Evolutionary conservation across 2,329 filamentous ascomycete genomes (phyloP).

Genomic region (Alternaria sp.): DNA sequence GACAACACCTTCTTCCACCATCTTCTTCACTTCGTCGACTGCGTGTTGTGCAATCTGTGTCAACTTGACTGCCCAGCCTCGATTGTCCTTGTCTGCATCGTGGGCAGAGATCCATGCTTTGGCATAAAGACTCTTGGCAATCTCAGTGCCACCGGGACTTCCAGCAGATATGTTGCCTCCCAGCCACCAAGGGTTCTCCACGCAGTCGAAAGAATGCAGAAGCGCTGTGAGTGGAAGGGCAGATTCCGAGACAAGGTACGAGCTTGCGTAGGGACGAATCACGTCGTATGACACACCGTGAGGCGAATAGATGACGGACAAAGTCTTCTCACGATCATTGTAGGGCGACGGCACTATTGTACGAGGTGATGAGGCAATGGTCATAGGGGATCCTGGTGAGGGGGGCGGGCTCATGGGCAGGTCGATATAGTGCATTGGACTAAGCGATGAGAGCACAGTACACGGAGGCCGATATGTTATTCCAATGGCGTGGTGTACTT

Average conservation of each 20-base stretch:
- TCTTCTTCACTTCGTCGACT: conserved; percentile 39
- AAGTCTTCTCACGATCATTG: conserved; percentile 53
- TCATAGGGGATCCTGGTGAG: conserved; percentile 44
- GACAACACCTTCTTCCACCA: conserved; percentile 32
- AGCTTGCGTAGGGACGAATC: conserved; percentile 64
- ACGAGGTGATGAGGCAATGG: conserved; percentile 43
- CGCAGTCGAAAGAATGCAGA: conserved; percentile 69
- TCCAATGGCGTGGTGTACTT: conserved; percentile 71
- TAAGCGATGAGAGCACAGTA: conserved; percentile 45
- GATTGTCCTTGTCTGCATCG: conserved; percentile 66
- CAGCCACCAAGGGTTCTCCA: conserved; percentile 68
- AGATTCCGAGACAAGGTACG: conserved; percentile 64
- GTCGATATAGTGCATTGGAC: conserved; percentile 46
- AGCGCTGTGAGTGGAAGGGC: conserved; percentile 70
- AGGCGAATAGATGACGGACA: conserved; percentile 71
- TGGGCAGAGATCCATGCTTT: conserved; percentile 69
- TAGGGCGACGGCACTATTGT: conserved; percentile 45
- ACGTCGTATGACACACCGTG: conserved; percentile 66
- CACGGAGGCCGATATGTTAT: conserved; percentile 74
- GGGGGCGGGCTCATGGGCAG: conserved; percentile 49
- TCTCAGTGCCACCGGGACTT: conserved; percentile 64
- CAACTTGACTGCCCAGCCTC: conserved; percentile 61
- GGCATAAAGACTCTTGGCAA: conserved; percentile 63
- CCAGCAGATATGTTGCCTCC: conserved; percentile 67
- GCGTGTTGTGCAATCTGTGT: conserved; percentile 55